Evolutionary conservation across 2,329 filamentous ascomycete species (phyloP).

Genomic region (Pseudocercospora macadamiae): DNA sequence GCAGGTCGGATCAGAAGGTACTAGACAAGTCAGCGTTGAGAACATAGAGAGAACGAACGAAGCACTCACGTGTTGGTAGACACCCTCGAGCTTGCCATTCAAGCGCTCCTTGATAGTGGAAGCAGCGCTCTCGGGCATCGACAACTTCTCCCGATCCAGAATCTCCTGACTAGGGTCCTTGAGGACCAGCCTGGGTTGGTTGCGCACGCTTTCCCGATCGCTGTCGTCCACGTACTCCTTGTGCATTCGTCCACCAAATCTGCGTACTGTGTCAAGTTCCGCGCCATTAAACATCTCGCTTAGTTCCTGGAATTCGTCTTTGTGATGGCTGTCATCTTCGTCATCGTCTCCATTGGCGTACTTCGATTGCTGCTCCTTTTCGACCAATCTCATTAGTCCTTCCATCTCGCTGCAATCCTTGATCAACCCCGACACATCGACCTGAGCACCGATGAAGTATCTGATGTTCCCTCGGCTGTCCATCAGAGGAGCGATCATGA

Average conservation of each 20-base stretch:
- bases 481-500: slow-evolving; percentile 72
- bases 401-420: slow-evolving; percentile 69
- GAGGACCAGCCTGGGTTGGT: slow-evolving; percentile 52
- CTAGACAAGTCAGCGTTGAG: slow-evolving; percentile 32
- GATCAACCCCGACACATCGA: slow-evolving; percentile 70
- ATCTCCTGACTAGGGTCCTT: slow-evolving; percentile 49
- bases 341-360: slow-evolving; percentile 37
- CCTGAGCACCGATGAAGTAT: slow-evolving; percentile 73
- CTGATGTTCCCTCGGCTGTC: slow-evolving; percentile 68
- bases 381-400: slow-evolving; percentile 52
- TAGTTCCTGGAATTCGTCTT: slow-evolving; percentile 67
- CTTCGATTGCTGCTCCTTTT: slow-evolving; percentile 36
- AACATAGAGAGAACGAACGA: neutral
- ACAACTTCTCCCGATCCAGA: slow-evolving; percentile 24
- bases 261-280: slow-evolving; percentile 67
- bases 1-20: slow-evolving; percentile 53
- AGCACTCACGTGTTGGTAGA: slow-evolving; percentile 60
- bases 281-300: slow-evolving; percentile 70
- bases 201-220: slow-evolving; percentile 42
- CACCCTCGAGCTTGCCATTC: slow-evolving; percentile 53
- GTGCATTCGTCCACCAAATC: slow-evolving; percentile 67
- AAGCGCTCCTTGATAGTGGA: slow-evolving; percentile 28
- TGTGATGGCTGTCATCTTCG: slow-evolving; percentile 44
- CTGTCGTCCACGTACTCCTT: slow-evolving; percentile 55
- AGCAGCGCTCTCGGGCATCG: slow-evolving; percentile 15